A percentile compares a stretch with the other conserved stretches of the same genome.
phyloP scores from a whole-genome alignment of 306 rosid species.

The Sechiopsis laciniata region DNA sequence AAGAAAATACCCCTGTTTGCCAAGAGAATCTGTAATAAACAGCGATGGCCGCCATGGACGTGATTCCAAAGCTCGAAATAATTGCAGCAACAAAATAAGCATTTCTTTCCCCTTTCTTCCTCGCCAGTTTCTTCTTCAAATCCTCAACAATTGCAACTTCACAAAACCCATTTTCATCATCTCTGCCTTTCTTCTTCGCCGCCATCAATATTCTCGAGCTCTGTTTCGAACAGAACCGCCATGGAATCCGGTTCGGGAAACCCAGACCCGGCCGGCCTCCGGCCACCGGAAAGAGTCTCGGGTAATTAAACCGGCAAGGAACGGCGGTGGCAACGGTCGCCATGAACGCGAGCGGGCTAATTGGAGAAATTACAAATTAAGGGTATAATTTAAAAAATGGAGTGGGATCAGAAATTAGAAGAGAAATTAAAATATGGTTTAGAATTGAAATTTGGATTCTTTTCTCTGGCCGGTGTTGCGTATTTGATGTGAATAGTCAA shows the following conservation, averaged over 20 bases:
- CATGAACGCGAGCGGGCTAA: constrained; percentile 22
- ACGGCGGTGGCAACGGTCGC: constrained; percentile 25
- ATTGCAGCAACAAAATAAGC: constrained; percentile 67
- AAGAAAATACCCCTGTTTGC: constrained; percentile 61
- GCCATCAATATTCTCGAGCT: background rate
- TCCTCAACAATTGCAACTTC: background rate
- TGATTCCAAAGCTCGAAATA: constrained; percentile 65
- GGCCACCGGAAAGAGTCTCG: background rate
- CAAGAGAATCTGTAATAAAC: constrained; percentile 72
- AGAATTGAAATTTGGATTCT: background rate
- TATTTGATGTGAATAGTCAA: too few species aligned
- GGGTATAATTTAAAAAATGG: background rate
- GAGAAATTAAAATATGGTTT: background rate
- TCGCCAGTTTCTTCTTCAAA: constrained; percentile 34
- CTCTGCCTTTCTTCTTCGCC: background rate
- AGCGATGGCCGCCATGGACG: constrained; percentile 59
- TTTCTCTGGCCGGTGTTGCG: background rate
- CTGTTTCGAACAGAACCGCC: constrained; percentile 20
- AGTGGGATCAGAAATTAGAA: background rate
- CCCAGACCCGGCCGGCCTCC: background rate
- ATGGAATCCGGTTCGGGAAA: background rate
- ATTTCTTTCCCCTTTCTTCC: constrained; percentile 50
- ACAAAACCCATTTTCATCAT: background rate
- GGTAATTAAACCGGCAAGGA: constrained; percentile 11
- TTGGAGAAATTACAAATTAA: background rate